These are phyloP conservation scores for Cetradonia linearis DNA, from an alignment of 495 filamentous ascomycete species.

Conservation along the genomic window DNA sequence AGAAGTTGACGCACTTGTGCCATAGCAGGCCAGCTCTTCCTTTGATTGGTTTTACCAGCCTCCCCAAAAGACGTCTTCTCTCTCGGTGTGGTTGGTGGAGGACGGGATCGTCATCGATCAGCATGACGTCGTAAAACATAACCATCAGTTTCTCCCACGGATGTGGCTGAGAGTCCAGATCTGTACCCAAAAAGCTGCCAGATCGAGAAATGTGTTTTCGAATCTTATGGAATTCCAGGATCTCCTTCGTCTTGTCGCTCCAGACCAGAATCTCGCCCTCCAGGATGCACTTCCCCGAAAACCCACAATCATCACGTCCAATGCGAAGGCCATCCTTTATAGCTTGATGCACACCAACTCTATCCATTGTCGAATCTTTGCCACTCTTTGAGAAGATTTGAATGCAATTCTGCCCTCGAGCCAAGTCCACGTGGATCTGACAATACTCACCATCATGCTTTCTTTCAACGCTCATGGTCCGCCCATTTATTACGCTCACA, in stretches of 20 bases:
- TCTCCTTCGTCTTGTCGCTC: constrained; percentile 49
- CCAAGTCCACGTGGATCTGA: constrained; percentile 71
- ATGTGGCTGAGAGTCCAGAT: constrained; percentile 60
- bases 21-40: constrained; percentile 53
- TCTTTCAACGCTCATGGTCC: constrained; percentile 61
- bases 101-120: constrained; percentile 59
- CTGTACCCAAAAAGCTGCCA: constrained; percentile 56
- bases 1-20: constrained; percentile 55
- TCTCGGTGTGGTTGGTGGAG: constrained; percentile 49
- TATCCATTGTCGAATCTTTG: constrained; percentile 72
- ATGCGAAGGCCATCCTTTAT: constrained; percentile 47
- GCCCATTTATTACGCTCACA: constrained; percentile 44
- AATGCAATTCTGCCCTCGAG: constrained; percentile 44
- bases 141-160: constrained; percentile 73
- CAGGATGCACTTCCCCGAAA: constrained; percentile 58
- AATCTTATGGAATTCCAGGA: constrained; percentile 67
- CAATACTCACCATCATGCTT: constrained; percentile 89
- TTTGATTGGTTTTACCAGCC: constrained; percentile 43
- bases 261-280: constrained; percentile 78
- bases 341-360: constrained; percentile 46
- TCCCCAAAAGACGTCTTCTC: constrained; percentile 48
- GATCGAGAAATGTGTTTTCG: constrained; percentile 69
- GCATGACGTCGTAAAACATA: constrained; percentile 66
- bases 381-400: constrained; percentile 87
- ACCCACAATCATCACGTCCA: constrained; percentile 42